Evolutionary conservation across 2,329 filamentous ascomycete species (phyloP).

Genomic region (Arachnopeziza araneosa): DNA sequence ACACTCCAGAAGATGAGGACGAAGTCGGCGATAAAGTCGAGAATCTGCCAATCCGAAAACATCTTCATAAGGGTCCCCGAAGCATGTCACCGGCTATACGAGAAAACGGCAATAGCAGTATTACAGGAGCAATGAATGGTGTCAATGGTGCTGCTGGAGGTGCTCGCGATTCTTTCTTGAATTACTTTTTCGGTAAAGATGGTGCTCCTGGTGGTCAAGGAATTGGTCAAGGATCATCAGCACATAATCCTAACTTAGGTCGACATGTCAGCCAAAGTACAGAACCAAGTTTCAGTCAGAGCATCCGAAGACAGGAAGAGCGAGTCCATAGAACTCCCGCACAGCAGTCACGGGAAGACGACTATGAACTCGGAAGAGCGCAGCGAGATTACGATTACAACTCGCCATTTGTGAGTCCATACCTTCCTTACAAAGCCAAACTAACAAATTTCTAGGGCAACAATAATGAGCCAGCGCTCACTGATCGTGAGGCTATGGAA

Average conservation of each 20-base stretch:
- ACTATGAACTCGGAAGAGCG: constrained; percentile 29
- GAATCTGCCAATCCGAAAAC: constrained; percentile 53
- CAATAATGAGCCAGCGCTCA: constrained; percentile 76
- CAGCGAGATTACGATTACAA: constrained; percentile 36
- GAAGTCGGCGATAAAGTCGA: constrained; percentile 47
- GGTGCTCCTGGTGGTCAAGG: constrained; percentile 46
- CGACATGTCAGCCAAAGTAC: constrained; percentile 73
- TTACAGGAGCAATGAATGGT: constrained; percentile 64
- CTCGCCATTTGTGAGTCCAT: constrained; percentile 40
- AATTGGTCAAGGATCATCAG: constrained; percentile 32
- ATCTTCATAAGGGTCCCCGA: constrained; percentile 48
- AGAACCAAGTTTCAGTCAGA: constrained; percentile 79
- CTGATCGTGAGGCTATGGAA: constrained; percentile 93
- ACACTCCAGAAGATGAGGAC: constrained; percentile 56
- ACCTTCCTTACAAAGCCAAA: constrained; percentile 2
- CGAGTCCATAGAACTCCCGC: constrained; percentile 38
- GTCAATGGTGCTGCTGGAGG: constrained; percentile 55
- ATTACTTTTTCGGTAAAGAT: constrained; percentile 98
- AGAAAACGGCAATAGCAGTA: constrained; percentile 54
- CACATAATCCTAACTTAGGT: constrained; percentile 34
- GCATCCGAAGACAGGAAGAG: constrained; percentile 67
- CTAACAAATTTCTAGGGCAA: constrained; percentile 40
- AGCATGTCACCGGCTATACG: constrained; percentile 80
- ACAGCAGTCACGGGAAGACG: constrained; percentile 43
- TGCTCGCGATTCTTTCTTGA: constrained; percentile 86